Conservation (phyloP, 345 rosid species). For the Microthlaspi erraticum region DNA sequence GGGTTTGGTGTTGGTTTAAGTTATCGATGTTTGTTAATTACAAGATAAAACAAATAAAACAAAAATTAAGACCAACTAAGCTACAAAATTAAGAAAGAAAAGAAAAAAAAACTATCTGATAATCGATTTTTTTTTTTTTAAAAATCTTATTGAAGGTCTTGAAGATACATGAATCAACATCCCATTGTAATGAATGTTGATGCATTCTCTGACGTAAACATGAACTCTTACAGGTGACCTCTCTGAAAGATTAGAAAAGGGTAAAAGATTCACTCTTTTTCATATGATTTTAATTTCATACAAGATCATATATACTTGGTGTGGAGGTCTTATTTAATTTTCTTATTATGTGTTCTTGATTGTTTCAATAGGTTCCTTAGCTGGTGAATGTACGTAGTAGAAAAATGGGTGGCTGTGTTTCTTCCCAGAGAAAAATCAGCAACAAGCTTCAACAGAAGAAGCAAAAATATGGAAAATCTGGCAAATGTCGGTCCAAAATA, state of each 20-base stretch:
- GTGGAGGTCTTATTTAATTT: conserved; percentile 6
- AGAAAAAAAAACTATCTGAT: background rate
- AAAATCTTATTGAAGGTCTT: conserved; percentile 22
- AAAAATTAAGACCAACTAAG: background rate
- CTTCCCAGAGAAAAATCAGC: conserved; percentile 45
- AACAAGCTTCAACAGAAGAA: conserved; percentile 40
- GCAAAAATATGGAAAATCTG: conserved; percentile 33
- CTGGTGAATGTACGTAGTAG: conserved; percentile 28
- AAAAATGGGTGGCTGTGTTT: conserved; percentile 81
- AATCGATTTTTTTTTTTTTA: background rate
- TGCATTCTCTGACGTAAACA: conserved; percentile 21
- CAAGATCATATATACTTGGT: conserved; percentile 14
- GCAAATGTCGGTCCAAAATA: conserved; percentile 57
- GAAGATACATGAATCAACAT: conserved; percentile 44
- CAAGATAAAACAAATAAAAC: too few relatives aligned
- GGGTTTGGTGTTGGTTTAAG: conserved; percentile 19
- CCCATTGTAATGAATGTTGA: conserved; percentile 37
- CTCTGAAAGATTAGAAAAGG: conserved; percentile 16
- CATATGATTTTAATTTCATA: conserved; percentile 9
- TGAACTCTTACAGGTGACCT: conserved; percentile 37
- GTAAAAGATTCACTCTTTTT: background rate
- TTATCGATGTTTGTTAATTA: conserved; percentile 24
- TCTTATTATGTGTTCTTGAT: conserved; percentile 13
- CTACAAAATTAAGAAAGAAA: background rate
- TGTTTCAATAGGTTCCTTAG: conserved; percentile 16